These are phyloP conservation scores for Paecilomyces sp. DNA, from an alignment of 2,329 filamentous ascomycete species.

Conservation along the genomic window DNA sequence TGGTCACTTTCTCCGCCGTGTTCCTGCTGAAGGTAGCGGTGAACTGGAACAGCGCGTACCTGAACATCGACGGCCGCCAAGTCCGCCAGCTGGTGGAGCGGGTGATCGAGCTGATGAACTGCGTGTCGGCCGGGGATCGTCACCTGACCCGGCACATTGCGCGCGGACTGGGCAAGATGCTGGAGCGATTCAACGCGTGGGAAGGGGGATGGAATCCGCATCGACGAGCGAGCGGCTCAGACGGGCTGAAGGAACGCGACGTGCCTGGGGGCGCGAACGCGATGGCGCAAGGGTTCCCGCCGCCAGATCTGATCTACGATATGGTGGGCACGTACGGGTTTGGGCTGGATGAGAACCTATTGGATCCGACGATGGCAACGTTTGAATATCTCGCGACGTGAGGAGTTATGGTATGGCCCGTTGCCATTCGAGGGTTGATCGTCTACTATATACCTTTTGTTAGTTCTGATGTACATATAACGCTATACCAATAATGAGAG, in stretches of 20 bases:
- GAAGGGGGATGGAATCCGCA: constrained; percentile 23
- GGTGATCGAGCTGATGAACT: constrained; percentile 33
- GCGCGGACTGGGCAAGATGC: constrained; percentile 33
- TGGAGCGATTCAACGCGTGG: constrained; percentile 35
- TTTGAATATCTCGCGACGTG: constrained; percentile 32
- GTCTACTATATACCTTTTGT: background rate
- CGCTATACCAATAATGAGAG: too few species aligned
- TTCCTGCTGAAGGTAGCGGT: constrained; percentile 40
- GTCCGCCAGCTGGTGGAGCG: constrained; percentile 32
- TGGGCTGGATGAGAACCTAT: constrained; percentile 33
- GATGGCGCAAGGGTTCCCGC: constrained; percentile 34
- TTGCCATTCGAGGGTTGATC: background rate
- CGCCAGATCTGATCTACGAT: constrained; percentile 34
- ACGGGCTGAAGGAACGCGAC: constrained; percentile 11
- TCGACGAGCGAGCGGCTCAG: background rate
- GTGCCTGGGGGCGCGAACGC: constrained; percentile 34
- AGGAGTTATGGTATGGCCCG: background rate
- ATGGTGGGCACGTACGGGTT: constrained; percentile 39
- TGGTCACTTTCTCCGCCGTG: constrained; percentile 40
- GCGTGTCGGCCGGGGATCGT: constrained; percentile 34
- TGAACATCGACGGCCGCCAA: constrained; percentile 32
- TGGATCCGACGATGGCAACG: constrained; percentile 35
- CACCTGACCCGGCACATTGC: constrained; percentile 37
- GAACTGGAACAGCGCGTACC: constrained; percentile 36
- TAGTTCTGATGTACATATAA: background rate